Percentiles rank a stretch among this genome's conserved stretches.
Conservation (phyloP, 352 stramenopile species). For the Phytophthora kernoviae region DNA sequence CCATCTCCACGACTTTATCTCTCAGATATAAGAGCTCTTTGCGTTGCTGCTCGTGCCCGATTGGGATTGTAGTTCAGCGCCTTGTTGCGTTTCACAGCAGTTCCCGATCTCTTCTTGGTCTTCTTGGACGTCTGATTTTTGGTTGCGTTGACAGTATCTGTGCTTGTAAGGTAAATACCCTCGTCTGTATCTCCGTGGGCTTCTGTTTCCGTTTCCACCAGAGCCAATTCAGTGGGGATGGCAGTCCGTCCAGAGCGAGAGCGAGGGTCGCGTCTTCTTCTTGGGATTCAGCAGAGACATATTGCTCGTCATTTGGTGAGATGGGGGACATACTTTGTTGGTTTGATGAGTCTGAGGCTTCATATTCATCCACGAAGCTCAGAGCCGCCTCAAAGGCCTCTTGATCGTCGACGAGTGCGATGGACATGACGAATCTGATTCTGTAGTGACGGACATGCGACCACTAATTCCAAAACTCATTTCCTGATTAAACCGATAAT, state of each 20-base stretch:
- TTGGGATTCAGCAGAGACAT: neutral
- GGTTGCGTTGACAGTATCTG: neutral
- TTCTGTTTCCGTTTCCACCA: conserved; percentile 10
- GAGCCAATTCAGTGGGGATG: conserved; percentile 15
- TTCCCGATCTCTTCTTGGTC: conserved; percentile 5
- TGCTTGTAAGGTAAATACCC: neutral
- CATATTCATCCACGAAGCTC: conserved; percentile 40
- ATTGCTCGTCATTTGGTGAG: neutral
- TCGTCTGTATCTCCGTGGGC: neutral
- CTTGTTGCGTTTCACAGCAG: conserved; percentile 11
- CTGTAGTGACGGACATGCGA: neutral
- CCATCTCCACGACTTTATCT: conserved; percentile 48
- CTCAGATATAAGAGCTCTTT: conserved; percentile 51
- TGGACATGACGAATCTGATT: conserved; percentile 8
- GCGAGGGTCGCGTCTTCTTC: conserved; percentile 8
- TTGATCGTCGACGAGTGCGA: conserved; percentile 31
- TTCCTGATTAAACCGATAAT: no score
- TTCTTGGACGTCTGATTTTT: conserved; percentile 5
- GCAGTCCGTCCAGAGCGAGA: conserved; percentile 19
- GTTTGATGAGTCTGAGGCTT: neutral
- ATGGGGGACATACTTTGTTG: neutral
- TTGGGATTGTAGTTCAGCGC: conserved; percentile 45
- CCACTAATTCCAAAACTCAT: no score
- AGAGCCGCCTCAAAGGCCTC: conserved; percentile 37
- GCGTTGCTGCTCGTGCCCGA: conserved; percentile 36